Evolutionary conservation across 2,329 filamentous ascomycete genomes (phyloP), one percentile per base, ranked within the genome.

Genomic region (Phaeomoniella chlamydospora): DNA sequence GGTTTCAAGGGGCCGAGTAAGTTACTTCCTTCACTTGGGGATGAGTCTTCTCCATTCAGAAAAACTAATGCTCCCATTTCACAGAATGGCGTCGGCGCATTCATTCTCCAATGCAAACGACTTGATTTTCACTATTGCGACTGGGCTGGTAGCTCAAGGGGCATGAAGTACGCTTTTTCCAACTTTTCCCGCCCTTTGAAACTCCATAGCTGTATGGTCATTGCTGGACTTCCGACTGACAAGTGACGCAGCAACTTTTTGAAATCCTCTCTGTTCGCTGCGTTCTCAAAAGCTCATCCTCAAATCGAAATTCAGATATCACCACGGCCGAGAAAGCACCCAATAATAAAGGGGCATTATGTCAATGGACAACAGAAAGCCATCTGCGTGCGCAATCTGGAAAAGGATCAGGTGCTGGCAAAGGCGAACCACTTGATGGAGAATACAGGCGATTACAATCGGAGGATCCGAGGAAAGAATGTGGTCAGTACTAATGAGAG

Each of bases 61-160:
- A 18, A 32, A 31, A 41, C 49, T 12, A 44, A 39, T 46, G 1
- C 6, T 33, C 14, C n/a, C n/a, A n/a, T 26, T 14, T 38, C 37
- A 4, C 51, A 96, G 87, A 96, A 98, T 67, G 90, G 90, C 70
- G 71, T 96, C 48, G 88, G 88, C 52, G 83, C 87, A 56, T 96
- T 96, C 68, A 84, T 98, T 61, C 74, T 94, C 39, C 88, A 94
- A 67, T 98, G 90, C 76, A 93, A 85, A 69, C 82, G 80, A 55
- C 68, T 98, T 58, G 84, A 94, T 58, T 84, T 98, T 54, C 83
- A 93, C 65, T 98, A 94, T 67, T 96, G 90, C 68, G 86, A 96
- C 70, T 87, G 81, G 74, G 84, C 82, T 39, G 90, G 87, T 43
- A 93, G 84, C 58, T 96, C 88, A 26, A 76, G 67, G 52, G 90